A percentile compares a stretch with the other conserved stretches of the same genome.
Evolutionary conservation across 2,329 filamentous ascomycete species (phyloP).

Genomic region (Thielaviopsis ethacetica): DNA sequence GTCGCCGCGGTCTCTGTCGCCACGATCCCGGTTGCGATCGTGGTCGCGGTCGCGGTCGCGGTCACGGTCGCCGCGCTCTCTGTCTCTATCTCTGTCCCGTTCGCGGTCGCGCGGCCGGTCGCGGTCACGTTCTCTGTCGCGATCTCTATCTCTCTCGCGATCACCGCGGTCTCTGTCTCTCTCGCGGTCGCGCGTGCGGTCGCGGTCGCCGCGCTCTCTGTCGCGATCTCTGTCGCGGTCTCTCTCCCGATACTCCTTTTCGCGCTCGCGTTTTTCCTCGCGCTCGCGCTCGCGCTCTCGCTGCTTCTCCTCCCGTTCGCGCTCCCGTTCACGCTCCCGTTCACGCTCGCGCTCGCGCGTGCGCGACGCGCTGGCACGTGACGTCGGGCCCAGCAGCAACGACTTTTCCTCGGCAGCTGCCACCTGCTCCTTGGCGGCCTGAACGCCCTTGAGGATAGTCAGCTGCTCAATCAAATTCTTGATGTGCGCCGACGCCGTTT

Average conservation of each 20-base stretch:
- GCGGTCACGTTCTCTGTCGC: background rate
- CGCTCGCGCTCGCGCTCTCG: background rate
- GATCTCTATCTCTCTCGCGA: background rate
- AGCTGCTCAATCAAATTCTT: slow-evolving; percentile 26
- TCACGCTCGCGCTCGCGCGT: slow-evolving; percentile 9
- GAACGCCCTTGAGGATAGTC: slow-evolving; percentile 25
- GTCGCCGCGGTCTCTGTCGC: background rate
- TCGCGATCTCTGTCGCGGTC: background rate
- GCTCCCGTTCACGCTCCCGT: background rate
- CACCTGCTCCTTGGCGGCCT: slow-evolving; percentile 27
- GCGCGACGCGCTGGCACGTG: slow-evolving; percentile 4
- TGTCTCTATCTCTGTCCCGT: background rate
- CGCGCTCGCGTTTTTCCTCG: background rate
- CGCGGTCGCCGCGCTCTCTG: background rate
- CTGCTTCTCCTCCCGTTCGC: background rate
- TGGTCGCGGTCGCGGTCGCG: background rate
- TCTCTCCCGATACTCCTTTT: background rate
- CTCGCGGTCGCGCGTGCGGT: background rate
- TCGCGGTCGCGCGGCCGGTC: background rate
- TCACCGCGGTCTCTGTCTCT: background rate
- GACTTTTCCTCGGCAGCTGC: slow-evolving; percentile 6
- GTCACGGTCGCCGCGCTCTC: background rate
- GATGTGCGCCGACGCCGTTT: slow-evolving; percentile 22
- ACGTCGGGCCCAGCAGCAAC: background rate
- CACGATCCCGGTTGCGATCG: too few relatives aligned